Evolutionary conservation across 2,329 filamentous ascomycete species (phyloP), one percentile per base, ranked within the genome.

Genomic region (Hysterium pulicare): DNA sequence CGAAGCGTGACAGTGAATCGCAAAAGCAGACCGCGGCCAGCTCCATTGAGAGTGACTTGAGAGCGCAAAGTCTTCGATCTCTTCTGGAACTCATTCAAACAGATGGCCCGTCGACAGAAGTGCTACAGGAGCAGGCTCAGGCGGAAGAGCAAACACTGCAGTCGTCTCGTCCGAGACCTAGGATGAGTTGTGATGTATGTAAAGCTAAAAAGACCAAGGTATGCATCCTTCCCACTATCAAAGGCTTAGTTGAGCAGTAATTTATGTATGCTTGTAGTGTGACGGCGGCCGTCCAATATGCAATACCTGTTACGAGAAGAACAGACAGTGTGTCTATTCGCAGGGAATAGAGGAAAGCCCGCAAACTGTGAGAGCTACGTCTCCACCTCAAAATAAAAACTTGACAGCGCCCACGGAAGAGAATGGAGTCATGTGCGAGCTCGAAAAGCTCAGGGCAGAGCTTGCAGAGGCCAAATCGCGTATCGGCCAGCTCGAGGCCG

Each of bases 151-250:
- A 28, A 22, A 11, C 33, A 19, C 11, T 36, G 19, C 46, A 35
- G 21, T 39, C 33, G 19, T 16, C 43, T 13, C 47, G 57, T 19
- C 54, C 48, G 44, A 50, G 59, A 17, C 51, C 59, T 5, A 51
- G 62, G 31, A 61, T 58, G 23, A 64, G 61, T 36, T 67, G 62
- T 39, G 59, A 67, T 44, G 43, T 61, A 3, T 67, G 63, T 47
- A 65, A 65, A 46, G 44, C 51, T 4, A 67, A 66, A 48, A 65
- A 64, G 47, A 65, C 61, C 5, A 66, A 61, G 53, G 62, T 62
- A 51, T 8, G 54, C 44, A n/a, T 24, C 21, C 32, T n/a, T 5
- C 6, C 8, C 8, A 31, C 5, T 19, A 41, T 9, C n/a, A n/a
- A n/a, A n/a, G n/a, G n/a, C n/a, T n/a, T n/a, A n/a, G n/a, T n/a